Evolutionary conservation across 305 asterid genomes (phyloP).

Genomic region (Euphrasia arctica): DNA sequence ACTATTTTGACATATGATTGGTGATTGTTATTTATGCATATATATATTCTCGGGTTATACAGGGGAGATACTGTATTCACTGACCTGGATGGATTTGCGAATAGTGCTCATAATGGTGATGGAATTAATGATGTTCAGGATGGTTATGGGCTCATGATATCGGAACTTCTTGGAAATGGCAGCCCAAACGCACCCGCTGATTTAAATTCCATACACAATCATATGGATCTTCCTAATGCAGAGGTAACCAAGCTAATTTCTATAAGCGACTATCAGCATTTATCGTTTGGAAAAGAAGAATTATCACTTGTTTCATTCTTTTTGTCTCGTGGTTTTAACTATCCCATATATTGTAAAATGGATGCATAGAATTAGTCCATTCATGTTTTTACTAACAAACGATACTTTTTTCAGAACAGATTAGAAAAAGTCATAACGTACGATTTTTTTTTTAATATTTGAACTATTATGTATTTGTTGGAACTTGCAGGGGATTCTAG

Average conservation of each 20-base stretch:
- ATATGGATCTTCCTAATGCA: slow-evolving; percentile 62
- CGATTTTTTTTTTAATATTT: not conserved
- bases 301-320: not conserved
- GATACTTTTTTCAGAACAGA: not conserved
- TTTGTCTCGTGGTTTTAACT: slow-evolving; percentile 13
- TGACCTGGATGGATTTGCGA: slow-evolving; percentile 66
- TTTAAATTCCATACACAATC: slow-evolving; percentile 70
- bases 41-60: slow-evolving; percentile 22
- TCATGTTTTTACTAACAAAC: not conserved
- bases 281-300: no score
- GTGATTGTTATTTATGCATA: slow-evolving; percentile 9
- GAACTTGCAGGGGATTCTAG: slow-evolving; percentile 77
- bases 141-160: slow-evolving; percentile 92
- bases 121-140: slow-evolving; percentile 69
- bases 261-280: not conserved
- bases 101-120: slow-evolving; percentile 50
- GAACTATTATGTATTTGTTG: slow-evolving; percentile 25
- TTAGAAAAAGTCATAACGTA: no score
- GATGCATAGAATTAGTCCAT: slow-evolving; percentile 4
- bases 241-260: slow-evolving; percentile 52
- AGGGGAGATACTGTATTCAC: slow-evolving; percentile 68
- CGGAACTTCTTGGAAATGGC: slow-evolving; percentile 80
- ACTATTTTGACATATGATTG: slow-evolving; percentile 22
- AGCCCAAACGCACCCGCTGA: slow-evolving; percentile 59
- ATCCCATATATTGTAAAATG: slow-evolving; percentile 3